These are phyloP conservation scores for Boletellus sp. DNA, from an alignment of 768 basidiomycete species.

Conservation along the genomic window DNA sequence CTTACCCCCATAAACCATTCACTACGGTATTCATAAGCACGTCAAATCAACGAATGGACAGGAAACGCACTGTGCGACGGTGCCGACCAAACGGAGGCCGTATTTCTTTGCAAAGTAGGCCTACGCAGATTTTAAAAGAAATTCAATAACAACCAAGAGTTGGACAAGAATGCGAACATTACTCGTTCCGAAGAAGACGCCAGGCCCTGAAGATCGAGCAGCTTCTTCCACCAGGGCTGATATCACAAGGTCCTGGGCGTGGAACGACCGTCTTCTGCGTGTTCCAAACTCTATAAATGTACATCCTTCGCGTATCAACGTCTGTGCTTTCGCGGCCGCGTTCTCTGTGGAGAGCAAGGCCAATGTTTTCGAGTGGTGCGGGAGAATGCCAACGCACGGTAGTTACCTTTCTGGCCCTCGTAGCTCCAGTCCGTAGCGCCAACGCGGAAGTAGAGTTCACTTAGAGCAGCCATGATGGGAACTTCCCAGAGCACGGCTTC, in stretches of 20 bases:
- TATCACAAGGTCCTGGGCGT: conserved; percentile 76
- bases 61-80: conserved; percentile 75
- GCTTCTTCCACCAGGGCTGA: conserved; percentile 63
- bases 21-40: conserved; percentile 35
- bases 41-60: not conserved
- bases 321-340: conserved; percentile 68
- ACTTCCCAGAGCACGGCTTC: conserved; percentile 96
- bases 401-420: conserved; percentile 71
- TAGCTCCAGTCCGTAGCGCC: conserved; percentile 81
- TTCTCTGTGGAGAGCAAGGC: conserved; percentile 42
- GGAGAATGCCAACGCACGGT: not conserved
- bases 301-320: conserved; percentile 62
- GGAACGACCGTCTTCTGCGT: conserved; percentile 69
- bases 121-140: conserved; percentile 36
- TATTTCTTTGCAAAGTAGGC: conserved; percentile 82
- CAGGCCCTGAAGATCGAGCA: conserved; percentile 44
- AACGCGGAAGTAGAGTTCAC: conserved; percentile 81
- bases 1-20: conserved; percentile 91
- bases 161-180: conserved; percentile 54
- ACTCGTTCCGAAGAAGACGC: conserved; percentile 68
- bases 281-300: conserved; percentile 86
- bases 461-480: conserved; percentile 87
- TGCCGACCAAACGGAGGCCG: conserved; percentile 63
- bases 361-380: not conserved
- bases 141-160: not conserved